Conservation (phyloP, 169 alveolate species). For the Plasmodium knowlesi region DNA sequence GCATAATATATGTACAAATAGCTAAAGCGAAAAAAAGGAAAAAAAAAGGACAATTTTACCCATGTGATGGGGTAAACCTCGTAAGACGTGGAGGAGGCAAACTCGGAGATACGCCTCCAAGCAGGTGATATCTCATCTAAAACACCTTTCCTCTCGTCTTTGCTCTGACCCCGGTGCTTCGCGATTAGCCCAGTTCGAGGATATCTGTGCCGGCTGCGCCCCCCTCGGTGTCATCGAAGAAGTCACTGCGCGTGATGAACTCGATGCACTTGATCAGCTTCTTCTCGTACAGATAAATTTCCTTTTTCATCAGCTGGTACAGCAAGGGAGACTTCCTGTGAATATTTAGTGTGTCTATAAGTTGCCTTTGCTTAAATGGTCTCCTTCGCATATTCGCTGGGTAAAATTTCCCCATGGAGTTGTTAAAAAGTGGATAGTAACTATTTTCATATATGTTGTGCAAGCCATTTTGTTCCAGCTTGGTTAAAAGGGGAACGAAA, state of each 20-base stretch:
- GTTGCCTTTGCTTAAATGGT: background rate
- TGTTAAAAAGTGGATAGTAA: background rate
- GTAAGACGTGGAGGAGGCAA: background rate
- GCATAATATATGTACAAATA: background rate
- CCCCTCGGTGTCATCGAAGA: conserved; percentile 32
- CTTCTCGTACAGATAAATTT: conserved; percentile 49
- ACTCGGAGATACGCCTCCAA: background rate
- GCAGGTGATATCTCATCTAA: background rate
- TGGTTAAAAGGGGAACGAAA: conserved; percentile 41
- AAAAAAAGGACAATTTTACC: background rate
- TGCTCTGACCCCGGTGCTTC: background rate
- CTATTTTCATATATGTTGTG: conserved; percentile 32
- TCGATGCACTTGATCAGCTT: conserved; percentile 50
- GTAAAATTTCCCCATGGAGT: background rate
- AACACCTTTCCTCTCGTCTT: background rate
- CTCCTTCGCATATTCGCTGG: background rate
- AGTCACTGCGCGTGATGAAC: conserved; percentile 51
- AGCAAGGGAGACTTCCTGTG: conserved; percentile 65
- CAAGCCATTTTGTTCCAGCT: background rate
- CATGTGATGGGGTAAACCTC: background rate
- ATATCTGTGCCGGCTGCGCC: background rate
- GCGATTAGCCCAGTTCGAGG: background rate
- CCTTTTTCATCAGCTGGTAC: conserved; percentile 73
- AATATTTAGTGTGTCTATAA: conserved; percentile 53
- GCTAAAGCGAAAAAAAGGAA: too few species aligned